Conservation (phyloP, 164 flowering plant genomes). For the Umbilicus rupestris region DNA sequence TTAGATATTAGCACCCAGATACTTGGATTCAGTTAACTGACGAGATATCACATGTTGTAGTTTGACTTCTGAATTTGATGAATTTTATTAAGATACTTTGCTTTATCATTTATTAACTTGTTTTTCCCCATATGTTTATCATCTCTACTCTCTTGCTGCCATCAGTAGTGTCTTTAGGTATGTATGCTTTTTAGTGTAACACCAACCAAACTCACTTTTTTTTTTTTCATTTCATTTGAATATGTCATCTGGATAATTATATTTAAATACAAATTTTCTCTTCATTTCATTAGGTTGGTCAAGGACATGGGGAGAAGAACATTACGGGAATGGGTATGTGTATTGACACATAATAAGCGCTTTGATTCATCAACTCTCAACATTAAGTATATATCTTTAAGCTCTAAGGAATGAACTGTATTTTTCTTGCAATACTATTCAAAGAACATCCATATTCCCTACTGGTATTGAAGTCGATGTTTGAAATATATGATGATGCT, state of each 20-base stretch:
- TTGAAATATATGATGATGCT: too few relatives aligned
- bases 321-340: conserved; percentile 90
- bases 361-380: neutral
- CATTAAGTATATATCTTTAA: neutral
- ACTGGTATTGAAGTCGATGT: too few relatives aligned
- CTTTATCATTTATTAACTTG: too few relatives aligned
- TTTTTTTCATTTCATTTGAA: neutral
- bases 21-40: neutral
- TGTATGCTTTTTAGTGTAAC: neutral
- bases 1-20: too few relatives aligned
- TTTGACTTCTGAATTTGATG: neutral
- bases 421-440: too few relatives aligned
- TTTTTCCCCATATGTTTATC: neutral
- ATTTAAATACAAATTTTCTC: neutral
- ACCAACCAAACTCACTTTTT: neutral
- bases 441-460: too few relatives aligned
- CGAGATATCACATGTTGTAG: neutral
- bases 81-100: too few relatives aligned
- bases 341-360: neutral
- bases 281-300: conserved; percentile 68
- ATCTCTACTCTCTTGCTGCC: too few relatives aligned
- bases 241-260: too few relatives aligned
- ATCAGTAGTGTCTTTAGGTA: too few relatives aligned
- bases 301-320: conserved; percentile 99
- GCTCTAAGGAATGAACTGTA: too few relatives aligned